Base-by-base conservation (phyloP, 1,139 yeast genomes). In the Zhuliangozyma blackwelliae region DNA sequence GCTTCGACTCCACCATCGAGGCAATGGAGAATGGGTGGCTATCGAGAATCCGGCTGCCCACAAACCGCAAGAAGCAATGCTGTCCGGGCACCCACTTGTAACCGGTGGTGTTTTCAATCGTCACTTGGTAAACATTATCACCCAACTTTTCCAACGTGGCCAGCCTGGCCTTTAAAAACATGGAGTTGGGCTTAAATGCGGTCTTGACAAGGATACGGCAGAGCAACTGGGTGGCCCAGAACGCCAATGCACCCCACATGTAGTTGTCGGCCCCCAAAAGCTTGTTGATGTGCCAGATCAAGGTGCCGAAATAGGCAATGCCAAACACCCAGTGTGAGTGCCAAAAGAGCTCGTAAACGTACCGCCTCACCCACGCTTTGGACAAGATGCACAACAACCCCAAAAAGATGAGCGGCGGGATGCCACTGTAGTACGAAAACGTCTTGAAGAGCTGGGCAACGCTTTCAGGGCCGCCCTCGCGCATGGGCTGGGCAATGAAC, bases 21-120 rank as follows among this genome's bases (percentile, higher is more conserved):
- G 74, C 54, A n/a, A 79, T 68, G 2, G 84, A 77, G 51, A 79
- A 79, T 9, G 86, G 86, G 54, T 79, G 86, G 49, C 73, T 77
- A 40, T 77, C 82, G 29, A 77, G 51, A 23, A 68, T 47, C 42
- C 72, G 65, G 8, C 67, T 50, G 0, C 74, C 75, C 4, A 63
- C 59, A 45, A 77, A 68, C 45, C 82, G 63, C 25, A 79, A 58
- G 49, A 64, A 77, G 13, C 78, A 61, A 53, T 79, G 86, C 47
- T 79, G 84, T 20, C 86, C 85, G 1, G 85, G 79, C 25, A 39
- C 48, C 84, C 85, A 79, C 12, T 50, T 49, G 30, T 70, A 53
- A 7, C 65, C 70, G 10, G 59, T 55, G 9, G 57, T 50, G 38
- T 71, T 67, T 19, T 57, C 57, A 13, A 79, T 60, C 5, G 57